Conservation (phyloP, 352 stramenopile genomes). For the Phytopythium ostracodes region DNA sequence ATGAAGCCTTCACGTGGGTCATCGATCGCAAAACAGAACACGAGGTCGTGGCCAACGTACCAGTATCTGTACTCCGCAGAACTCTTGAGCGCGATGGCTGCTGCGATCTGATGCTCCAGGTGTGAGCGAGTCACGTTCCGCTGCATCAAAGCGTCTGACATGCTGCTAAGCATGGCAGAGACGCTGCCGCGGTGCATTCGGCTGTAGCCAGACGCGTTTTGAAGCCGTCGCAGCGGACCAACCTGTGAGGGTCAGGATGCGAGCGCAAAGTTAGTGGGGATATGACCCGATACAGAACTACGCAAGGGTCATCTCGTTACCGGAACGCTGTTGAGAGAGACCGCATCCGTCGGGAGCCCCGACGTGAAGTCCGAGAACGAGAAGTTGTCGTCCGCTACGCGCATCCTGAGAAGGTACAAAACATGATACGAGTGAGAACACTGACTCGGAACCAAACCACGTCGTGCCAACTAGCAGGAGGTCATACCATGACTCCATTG, state of each 20-base stretch:
- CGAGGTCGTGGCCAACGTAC: slow-evolving; percentile 22
- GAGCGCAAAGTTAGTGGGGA: background rate
- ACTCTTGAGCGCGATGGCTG: slow-evolving; percentile 61
- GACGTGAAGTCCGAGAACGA: slow-evolving; percentile 83
- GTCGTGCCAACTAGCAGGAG: background rate
- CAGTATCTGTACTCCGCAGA: slow-evolving; percentile 79
- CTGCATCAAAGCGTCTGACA: slow-evolving; percentile 71
- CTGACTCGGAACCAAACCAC: background rate
- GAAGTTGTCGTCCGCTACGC: slow-evolving; percentile 81
- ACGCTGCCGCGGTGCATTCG: slow-evolving; percentile 58
- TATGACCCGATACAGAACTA: slow-evolving; percentile 2
- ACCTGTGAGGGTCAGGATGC: slow-evolving; percentile 33
- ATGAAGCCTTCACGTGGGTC: background rate
- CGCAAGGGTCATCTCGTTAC: slow-evolving; percentile 19
- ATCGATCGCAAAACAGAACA: background rate
- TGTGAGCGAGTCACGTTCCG: slow-evolving; percentile 80
- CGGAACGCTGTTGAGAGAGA: slow-evolving; percentile 57
- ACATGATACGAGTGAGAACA: background rate
- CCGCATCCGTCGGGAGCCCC: slow-evolving; percentile 64
- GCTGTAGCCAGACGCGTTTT: slow-evolving; percentile 78
- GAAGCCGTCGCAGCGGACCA: slow-evolving; percentile 66
- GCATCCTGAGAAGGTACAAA: slow-evolving; percentile 52
- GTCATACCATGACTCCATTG: slow-evolving; percentile 71
- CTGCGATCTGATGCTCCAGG: slow-evolving; percentile 78
- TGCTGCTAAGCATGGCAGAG: slow-evolving; percentile 66